A percentile compares a stretch with the other conserved stretches of the same genome.
Evolutionary conservation across 2,329 filamentous ascomycete species (phyloP).

Genomic region (Endothia cerciana): DNA sequence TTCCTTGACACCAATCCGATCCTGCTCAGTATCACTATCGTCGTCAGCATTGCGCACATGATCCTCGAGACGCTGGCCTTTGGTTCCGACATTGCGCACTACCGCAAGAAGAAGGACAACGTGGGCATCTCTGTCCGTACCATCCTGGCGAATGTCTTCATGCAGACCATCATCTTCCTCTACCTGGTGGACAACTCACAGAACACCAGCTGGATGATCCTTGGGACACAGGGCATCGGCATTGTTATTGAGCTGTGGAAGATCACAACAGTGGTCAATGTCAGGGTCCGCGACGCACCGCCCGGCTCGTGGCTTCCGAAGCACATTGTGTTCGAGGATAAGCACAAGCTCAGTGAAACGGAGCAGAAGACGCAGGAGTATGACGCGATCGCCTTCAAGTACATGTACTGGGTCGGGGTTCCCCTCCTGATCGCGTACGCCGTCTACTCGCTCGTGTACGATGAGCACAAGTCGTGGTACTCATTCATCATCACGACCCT

Average conservation of each 20-base stretch:
- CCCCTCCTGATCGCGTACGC: constrained; percentile 90
- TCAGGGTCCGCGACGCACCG: constrained; percentile 72
- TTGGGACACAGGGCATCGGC: constrained; percentile 88
- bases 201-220: constrained; percentile 98
- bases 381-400: constrained; percentile 95
- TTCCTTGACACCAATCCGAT: constrained; percentile 93
- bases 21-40: constrained; percentile 79
- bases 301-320: constrained; percentile 77
- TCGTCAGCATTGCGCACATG: constrained; percentile 89
- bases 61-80: constrained; percentile 95
- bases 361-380: constrained; percentile 99
- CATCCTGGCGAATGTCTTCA: constrained; percentile 95
- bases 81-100: constrained; percentile 96
- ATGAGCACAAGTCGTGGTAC: constrained; percentile 97
- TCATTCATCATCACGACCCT: constrained; percentile 93
- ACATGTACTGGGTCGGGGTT: constrained; percentile 90
- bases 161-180: constrained; percentile 94
- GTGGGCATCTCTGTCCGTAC: constrained; percentile 95
- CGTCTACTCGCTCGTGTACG: constrained; percentile 87
- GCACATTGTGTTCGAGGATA: constrained; percentile 86
- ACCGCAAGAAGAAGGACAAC: constrained; percentile 99
- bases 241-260: constrained; percentile 80
- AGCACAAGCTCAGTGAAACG: constrained; percentile 91
- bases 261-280: constrained; percentile 91
- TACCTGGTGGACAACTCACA: constrained; percentile 98